These are phyloP conservation scores for Inga leiocalycina DNA, from an alignment of 306 rosid species.

Conservation along the genomic window DNA sequence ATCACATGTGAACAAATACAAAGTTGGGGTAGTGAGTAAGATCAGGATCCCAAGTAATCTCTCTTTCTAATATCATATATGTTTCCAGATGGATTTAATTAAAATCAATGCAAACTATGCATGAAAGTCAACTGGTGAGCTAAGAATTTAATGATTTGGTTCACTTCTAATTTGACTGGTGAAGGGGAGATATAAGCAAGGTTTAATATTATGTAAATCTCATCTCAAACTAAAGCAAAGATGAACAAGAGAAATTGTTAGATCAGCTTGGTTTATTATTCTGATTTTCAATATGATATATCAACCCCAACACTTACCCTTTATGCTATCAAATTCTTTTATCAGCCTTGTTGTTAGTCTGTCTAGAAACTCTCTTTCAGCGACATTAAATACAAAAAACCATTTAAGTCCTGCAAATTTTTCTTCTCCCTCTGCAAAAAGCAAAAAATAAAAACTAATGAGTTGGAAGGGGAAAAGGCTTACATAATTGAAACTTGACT, in stretches of 20 bases:
- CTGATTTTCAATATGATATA: neutral
- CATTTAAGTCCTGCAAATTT: conserved; percentile 76
- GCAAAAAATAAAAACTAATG: neutral
- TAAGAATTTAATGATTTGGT: too few relatives aligned
- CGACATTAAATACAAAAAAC: conserved; percentile 68
- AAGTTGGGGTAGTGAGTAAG: too few relatives aligned
- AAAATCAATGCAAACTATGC: too few relatives aligned
- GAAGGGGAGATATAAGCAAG: too few relatives aligned
- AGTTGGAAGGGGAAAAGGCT: neutral
- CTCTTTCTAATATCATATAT: too few relatives aligned
- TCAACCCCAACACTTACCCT: conserved; percentile 52
- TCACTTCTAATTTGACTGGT: too few relatives aligned
- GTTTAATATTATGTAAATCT: too few relatives aligned
- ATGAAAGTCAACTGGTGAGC: too few relatives aligned
- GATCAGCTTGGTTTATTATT: conserved; percentile 6
- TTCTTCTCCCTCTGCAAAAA: conserved; percentile 77
- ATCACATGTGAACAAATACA: too few relatives aligned
- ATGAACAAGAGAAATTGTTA: conserved; percentile 3
- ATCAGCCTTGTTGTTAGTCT: conserved; percentile 87
- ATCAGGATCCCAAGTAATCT: too few relatives aligned
- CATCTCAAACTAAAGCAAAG: neutral
- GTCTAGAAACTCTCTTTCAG: conserved; percentile 37
- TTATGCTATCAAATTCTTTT: conserved; percentile 65
- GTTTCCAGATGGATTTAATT: too few relatives aligned
- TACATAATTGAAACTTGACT: neutral